Percentiles rank a stretch among this genome's conserved stretches.
Conservation (phyloP, 2,329 filamentous ascomycete genomes). For the Fusarium incarnatum region DNA sequence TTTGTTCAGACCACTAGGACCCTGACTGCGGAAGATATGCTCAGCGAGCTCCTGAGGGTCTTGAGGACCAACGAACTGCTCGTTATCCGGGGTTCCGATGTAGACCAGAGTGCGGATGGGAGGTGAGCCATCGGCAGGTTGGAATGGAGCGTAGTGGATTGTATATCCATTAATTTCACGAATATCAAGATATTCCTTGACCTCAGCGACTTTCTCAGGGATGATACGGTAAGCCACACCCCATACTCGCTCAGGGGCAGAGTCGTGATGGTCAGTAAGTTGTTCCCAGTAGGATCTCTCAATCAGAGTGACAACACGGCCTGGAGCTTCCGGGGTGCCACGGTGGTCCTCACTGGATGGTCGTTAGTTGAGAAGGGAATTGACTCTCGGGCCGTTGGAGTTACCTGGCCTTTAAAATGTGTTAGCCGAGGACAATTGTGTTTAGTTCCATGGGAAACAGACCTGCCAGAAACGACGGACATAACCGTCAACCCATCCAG, state of each 20-base stretch:
- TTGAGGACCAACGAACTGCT: constrained; percentile 89
- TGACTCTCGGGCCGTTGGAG: neutral
- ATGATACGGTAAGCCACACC: constrained; percentile 91
- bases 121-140: constrained; percentile 58
- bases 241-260: constrained; percentile 79
- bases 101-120: constrained; percentile 78
- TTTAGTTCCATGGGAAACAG: constrained; percentile 51
- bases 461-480: constrained; percentile 99
- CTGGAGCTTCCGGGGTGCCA: constrained; percentile 87
- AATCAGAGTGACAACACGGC: constrained; percentile 93
- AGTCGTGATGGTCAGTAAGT: constrained; percentile 74
- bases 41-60: constrained; percentile 81
- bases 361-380: constrained; percentile 1
- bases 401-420: constrained; percentile 50
- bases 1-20: constrained; percentile 88
- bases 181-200: constrained; percentile 91
- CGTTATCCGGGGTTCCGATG: constrained; percentile 92
- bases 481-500: constrained; percentile 92
- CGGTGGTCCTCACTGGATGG: constrained; percentile 85
- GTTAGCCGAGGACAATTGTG: constrained; percentile 15
- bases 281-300: constrained; percentile 85
- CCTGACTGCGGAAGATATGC: constrained; percentile 81
- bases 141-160: constrained; percentile 89
- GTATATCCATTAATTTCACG: constrained; percentile 98
- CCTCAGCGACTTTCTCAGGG: constrained; percentile 77